Percentiles rank a stretch among this genome's conserved stretches.
Conservation (phyloP, 176 grass and related monocot genomes). For the Oryza meyeriana region DNA sequence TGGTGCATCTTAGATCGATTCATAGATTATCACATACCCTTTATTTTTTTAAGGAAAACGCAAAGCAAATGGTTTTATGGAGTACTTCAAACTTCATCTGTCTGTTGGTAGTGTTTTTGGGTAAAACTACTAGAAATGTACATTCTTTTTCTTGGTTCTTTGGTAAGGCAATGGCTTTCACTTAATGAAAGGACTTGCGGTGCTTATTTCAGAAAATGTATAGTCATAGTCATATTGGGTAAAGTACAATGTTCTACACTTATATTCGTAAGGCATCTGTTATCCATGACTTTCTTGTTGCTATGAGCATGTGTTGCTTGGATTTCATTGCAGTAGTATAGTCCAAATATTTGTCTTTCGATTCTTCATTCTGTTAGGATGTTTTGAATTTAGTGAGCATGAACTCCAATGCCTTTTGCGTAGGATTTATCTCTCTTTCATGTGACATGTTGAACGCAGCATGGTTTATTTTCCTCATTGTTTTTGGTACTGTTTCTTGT, state of each 20-base stretch:
- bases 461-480: neutral
- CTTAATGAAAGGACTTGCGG: neutral
- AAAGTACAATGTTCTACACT: neutral
- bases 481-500: conserved; percentile 21
- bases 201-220: conserved; percentile 1
- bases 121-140: neutral
- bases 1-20: neutral
- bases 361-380: neutral
- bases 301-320: neutral
- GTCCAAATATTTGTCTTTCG: neutral
- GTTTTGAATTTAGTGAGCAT: neutral
- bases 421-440: neutral
- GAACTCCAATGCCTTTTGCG: conserved; percentile 2
- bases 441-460: neutral
- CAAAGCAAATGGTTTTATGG: neutral
- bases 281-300: neutral
- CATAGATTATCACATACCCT: neutral
- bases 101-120: conserved; percentile 2
- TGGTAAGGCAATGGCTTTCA: neutral
- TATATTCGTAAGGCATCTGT: neutral
- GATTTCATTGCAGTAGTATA: conserved; percentile 15
- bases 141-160: neutral
- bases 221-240: neutral
- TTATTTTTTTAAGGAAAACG: neutral
- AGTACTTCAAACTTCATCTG: neutral